Evolutionary conservation across 2,329 filamentous ascomycete genomes (phyloP).

Genomic region (Leptographium radiaticola): DNA sequence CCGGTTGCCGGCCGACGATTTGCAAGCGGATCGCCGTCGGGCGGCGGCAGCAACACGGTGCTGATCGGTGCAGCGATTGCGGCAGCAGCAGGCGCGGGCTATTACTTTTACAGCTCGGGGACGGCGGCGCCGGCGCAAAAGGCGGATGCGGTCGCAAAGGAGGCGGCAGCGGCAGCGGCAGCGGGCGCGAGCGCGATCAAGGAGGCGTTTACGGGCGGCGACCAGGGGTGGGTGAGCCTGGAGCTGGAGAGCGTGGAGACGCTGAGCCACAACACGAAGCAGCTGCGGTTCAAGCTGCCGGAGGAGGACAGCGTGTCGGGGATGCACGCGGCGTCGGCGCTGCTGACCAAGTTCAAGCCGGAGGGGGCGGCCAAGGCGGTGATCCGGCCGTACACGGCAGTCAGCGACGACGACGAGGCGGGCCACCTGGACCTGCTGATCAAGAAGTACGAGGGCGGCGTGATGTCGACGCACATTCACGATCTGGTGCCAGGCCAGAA

Average conservation of each 20-base stretch:
- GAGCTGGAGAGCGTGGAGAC: constrained; percentile 65
- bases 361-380: constrained; percentile 70
- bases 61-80: constrained; percentile 48
- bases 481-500: constrained; percentile 67
- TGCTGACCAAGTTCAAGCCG: constrained; percentile 86
- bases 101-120: constrained; percentile 37
- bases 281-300: constrained; percentile 74
- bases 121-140: constrained; percentile 27
- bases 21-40: constrained; percentile 43
- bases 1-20: constrained; percentile 32
- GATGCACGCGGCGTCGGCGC: constrained; percentile 66
- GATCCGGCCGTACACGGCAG: constrained; percentile 85
- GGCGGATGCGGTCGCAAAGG: constrained; percentile 29
- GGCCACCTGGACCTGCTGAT: constrained; percentile 82
- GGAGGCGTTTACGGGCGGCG: constrained; percentile 61
- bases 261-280: constrained; percentile 93
- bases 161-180: constrained; percentile 24
- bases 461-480: constrained; percentile 87
- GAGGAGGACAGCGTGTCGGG: constrained; percentile 77
- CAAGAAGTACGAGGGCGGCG: constrained; percentile 81
- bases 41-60: constrained; percentile 42
- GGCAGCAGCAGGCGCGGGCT: constrained; percentile 41
- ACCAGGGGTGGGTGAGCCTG: constrained; percentile 78
- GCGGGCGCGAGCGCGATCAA: constrained; percentile 20
- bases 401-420: constrained; percentile 68